A percentile compares a stretch with the other conserved stretches of the same genome.
Conservation (phyloP, 768 basidiomycete species). For the Tricholoma saponaceum region DNA sequence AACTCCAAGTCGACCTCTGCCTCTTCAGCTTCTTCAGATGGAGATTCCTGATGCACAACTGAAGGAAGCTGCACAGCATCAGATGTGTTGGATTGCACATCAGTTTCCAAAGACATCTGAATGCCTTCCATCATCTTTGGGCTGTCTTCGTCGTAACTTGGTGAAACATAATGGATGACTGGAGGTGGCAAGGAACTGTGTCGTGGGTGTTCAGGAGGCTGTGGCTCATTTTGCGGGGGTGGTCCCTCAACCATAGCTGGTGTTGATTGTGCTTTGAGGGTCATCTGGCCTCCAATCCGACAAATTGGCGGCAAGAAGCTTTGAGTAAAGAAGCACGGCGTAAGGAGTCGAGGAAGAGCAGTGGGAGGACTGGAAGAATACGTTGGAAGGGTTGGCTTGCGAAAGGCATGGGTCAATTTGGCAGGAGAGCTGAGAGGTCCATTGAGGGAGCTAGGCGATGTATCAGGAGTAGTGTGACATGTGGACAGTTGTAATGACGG, state of each 20-base stretch:
- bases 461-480: too few relatives aligned
- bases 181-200: neutral
- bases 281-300: too few relatives aligned
- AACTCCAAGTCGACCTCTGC: neutral
- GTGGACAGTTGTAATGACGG: neutral
- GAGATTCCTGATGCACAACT: neutral
- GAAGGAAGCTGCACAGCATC: neutral
- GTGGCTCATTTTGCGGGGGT: neutral
- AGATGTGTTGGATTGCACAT: neutral
- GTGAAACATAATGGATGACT: neutral
- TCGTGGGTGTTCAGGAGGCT: neutral
- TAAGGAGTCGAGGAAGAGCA: conserved; percentile 8
- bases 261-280: neutral
- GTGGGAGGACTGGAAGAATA: neutral
- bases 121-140: neutral
- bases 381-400: neutral
- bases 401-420: neutral
- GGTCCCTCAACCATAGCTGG: neutral
- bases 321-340: conserved; percentile 11
- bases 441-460: neutral
- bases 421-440: neutral
- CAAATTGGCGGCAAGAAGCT: conserved; percentile 10
- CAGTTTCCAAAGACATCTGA: neutral
- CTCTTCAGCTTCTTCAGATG: conserved; percentile 1
- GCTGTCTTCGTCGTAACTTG: neutral